phyloP scores from a whole-genome alignment of 495 filamentous ascomycete genomes.

The Durotheca rogersii region DNA sequence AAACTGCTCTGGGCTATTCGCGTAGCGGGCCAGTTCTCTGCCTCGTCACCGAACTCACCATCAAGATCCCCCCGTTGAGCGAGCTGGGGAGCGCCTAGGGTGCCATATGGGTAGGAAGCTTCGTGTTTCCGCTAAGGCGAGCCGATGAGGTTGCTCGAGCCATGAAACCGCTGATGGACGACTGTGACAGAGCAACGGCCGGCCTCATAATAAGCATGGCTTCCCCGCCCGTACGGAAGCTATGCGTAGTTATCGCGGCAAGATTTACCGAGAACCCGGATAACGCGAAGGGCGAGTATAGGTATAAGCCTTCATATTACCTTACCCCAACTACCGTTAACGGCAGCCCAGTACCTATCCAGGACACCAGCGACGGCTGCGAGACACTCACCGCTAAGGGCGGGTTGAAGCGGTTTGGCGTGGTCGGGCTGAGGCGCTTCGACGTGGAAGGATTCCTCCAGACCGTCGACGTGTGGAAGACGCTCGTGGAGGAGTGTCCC shows the following conservation, averaged over 20 bases:
- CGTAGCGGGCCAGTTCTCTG: constrained; percentile 48
- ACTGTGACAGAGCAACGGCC: constrained; percentile 25
- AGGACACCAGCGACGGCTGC: neutral
- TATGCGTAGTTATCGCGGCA: neutral
- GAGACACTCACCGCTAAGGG: neutral
- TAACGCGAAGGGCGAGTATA: neutral
- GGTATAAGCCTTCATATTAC: neutral
- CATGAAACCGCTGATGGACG: constrained; percentile 22
- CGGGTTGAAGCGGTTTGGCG: neutral
- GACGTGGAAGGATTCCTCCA: neutral
- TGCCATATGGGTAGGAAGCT: constrained; percentile 25
- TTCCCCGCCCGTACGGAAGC: constrained; percentile 19
- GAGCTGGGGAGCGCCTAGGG: constrained; percentile 5
- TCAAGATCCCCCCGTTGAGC: constrained; percentile 22
- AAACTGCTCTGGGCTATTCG: constrained; percentile 44
- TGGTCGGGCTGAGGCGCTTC: neutral
- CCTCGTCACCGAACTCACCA: constrained; percentile 41
- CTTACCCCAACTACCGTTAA: neutral
- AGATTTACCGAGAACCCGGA: neutral
- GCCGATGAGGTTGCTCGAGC: constrained; percentile 25
- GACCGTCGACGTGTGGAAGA: neutral
- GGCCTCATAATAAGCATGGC: constrained; percentile 32
- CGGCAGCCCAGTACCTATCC: neutral
- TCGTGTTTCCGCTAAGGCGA: constrained; percentile 28
- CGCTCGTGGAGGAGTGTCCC: neutral